Evolutionary conservation across 257 asterid genomes (phyloP).

Genomic region (Handroanthus guayacan): DNA sequence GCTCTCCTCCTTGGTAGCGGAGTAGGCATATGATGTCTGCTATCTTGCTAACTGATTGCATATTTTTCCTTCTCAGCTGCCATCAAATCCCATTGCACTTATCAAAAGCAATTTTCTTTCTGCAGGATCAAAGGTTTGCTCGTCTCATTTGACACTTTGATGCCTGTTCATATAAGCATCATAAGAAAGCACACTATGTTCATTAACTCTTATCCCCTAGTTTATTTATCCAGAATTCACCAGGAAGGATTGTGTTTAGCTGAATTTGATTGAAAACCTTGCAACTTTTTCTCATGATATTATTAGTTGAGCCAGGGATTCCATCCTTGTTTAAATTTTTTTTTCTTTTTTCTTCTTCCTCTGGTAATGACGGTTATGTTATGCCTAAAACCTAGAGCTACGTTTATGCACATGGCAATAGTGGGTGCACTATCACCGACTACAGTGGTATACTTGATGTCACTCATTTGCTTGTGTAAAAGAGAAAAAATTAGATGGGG

Average conservation of each 20-base stretch:
- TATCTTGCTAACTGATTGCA: constrained; percentile 30
- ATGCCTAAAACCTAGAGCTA: background rate
- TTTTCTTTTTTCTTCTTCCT: too few species aligned
- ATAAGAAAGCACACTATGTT: background rate
- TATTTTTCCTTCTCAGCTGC: constrained; percentile 64
- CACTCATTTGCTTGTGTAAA: constrained; percentile 19
- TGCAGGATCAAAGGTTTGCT: constrained; percentile 73
- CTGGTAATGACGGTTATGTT: background rate
- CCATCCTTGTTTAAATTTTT: too few species aligned
- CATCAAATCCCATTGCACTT: constrained; percentile 76
- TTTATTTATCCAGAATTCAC: background rate
- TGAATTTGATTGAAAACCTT: background rate
- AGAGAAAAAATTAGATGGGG: background rate
- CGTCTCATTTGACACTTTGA: constrained; percentile 31
- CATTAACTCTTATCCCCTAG: background rate
- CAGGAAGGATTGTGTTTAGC: background rate
- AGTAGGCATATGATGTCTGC: constrained; percentile 27
- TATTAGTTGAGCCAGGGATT: background rate
- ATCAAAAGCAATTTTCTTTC: constrained; percentile 80
- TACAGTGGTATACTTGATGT: constrained; percentile 1
- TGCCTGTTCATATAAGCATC: constrained; percentile 26
- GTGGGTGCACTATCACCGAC: background rate
- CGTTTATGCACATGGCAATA: background rate
- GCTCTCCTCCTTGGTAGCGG: constrained; percentile 19
- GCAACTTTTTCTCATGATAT: constrained; percentile 10